Evolutionary conservation across 169 alveolate species (phyloP), one percentile per base, ranked within the genome.

Genomic region (Eimeria acervulina): DNA sequence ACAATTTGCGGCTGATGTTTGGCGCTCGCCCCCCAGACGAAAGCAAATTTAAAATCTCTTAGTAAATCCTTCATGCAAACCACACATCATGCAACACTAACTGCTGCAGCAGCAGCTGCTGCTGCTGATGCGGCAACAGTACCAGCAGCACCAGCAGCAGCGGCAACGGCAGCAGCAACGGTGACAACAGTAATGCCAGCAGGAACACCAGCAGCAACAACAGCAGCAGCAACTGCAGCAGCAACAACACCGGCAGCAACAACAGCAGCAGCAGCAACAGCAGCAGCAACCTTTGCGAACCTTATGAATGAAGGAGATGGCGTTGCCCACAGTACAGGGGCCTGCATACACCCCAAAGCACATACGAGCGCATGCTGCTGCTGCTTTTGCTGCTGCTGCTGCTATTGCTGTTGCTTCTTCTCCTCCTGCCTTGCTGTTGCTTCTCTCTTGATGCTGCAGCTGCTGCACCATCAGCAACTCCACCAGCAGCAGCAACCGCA

Each of bases 21-120:
- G 19, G 98, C 99, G 51, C 99, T 98, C 78, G 97, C 97, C 1
- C 99, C 99, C 99, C 99, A 99, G 31, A 99, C 99, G 89, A 99
- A 92, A 8, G 99, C 99, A 95, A 98, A 99, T 95, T 98, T 99
- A 97, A 98, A 97, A 95, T 98, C 99, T 36, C 97, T 95, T 38
- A 98, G 98, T 87, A 98, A 97, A 36, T 98, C 97, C 94, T 61
- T 97, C 96, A 68, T 2, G 83, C 70, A 51, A 13, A 55, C 87
- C 31, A 28, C 83, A 21, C 28, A 17, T n/a, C 70, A 59, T n/a
- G n/a, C n/a, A n/a, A n/a, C n/a, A n/a, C n/a, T n/a, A n/a, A n/a
- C n/a, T n/a, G n/a, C n/a, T n/a, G 70, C 15, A 59, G 23, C 70
- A 59, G 70, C 23, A 59, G 70, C 70, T 17, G 23, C n/a, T n/a